Base-by-base conservation (phyloP, 805 yeast species). In the Ogataea trehalophila region DNA sequence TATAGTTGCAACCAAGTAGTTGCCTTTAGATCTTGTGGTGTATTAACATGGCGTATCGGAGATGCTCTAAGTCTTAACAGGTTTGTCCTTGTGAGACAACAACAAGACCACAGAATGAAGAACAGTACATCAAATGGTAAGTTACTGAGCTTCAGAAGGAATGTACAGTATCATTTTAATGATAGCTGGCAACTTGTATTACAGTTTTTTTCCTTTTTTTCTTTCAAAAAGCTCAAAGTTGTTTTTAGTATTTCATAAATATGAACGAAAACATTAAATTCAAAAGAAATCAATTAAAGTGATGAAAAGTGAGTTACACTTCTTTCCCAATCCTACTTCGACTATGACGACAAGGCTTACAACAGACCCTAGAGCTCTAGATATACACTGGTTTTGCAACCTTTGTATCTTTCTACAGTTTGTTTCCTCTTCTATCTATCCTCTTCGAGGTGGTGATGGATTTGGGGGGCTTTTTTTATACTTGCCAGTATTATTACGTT, bases 301-400 rank as follows among this genome's bases (percentile, higher is more conserved):
- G 69, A 65, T 65, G 69, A 65, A 51, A 59, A 45, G 26, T 53
- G 66, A 76, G 87, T 80, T 36, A 67, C 74, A 71, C 90, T 85
- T 85, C 91, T 85, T 85, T 85, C 91, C 90, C 86, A 80, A 87
- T 83, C 69, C 87, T 77, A 87, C 81, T 72, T 80, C 91, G 94
- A 85, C 91, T 83, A 83, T 85, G 94, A 85, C 89, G 91, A 85
- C 81, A 80, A 76, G 90, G 89, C 77, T 75, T 79, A 77, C 63
- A 76, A 72, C 61, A 62, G 79, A 70, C 54, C 66, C 65, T 60
- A 55, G 61, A 47, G 49, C 37, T 29, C 23, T 50, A 48, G 58
- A 60, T 61, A 60, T 57, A 49, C 38, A 18, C 16, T 44, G 42
- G 60, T 55, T 37, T 63, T 60, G 61, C 66, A 61, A 47, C 65